Percentiles rank a stretch among this genome's conserved stretches.
Conservation (phyloP, 192 early-diverging fungal species). For the Linnemannia schmuckeri region DNA sequence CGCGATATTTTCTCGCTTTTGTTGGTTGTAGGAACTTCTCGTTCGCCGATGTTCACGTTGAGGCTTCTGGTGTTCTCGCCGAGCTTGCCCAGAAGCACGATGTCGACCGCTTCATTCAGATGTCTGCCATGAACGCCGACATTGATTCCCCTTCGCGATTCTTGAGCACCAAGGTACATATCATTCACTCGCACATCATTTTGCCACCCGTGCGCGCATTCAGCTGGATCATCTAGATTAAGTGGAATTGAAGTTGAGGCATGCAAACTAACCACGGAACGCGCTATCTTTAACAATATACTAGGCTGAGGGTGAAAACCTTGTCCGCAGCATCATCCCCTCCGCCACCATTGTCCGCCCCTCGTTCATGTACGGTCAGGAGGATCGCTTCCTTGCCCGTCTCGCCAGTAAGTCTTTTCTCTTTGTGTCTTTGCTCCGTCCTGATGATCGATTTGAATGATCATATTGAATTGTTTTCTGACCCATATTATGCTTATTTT, state of each 20-base stretch:
- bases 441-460: neutral
- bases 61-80: constrained; percentile 86
- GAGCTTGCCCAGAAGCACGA: constrained; percentile 82
- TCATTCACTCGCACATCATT: neutral
- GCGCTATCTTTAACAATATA: neutral
- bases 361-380: constrained; percentile 88
- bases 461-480: constrained; percentile 1
- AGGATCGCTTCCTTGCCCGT: constrained; percentile 94
- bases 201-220: no score
- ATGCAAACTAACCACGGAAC: neutral
- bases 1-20: neutral
- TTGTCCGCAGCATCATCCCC: constrained; percentile 91
- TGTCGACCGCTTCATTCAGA: constrained; percentile 88
- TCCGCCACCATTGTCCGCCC: constrained; percentile 95
- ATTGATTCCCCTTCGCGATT: constrained; percentile 82
- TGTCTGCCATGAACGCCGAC: constrained; percentile 88
- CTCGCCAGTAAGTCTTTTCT: constrained; percentile 70
- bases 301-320: constrained; percentile 90
- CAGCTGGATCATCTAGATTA: neutral
- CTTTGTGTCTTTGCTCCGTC: constrained; percentile 1
- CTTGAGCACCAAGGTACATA: constrained; percentile 85
- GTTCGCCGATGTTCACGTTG: constrained; percentile 87
- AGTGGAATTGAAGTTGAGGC: neutral
- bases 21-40: constrained; percentile 85
- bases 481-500: neutral